phyloP scores from a whole-genome alignment of 2,329 filamentous ascomycete species.

The Sporothrix mexicana region DNA sequence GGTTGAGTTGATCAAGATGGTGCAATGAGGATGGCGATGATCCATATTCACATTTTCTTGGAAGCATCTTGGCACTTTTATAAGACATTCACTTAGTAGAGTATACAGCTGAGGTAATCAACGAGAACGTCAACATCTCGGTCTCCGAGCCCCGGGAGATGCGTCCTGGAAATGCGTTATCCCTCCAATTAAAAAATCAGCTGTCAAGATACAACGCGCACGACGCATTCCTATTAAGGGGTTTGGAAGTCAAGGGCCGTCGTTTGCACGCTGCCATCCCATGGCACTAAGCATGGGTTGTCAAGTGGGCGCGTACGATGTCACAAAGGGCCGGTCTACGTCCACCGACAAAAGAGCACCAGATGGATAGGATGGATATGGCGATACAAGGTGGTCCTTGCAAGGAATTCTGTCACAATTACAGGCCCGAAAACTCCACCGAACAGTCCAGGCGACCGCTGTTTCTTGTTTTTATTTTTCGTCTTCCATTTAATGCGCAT shows the following conservation, averaged over 20 bases:
- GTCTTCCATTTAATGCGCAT: too few species aligned
- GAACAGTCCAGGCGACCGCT: too few species aligned
- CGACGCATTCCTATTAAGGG: background rate
- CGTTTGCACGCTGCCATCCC: background rate
- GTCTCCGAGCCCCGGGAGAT: background rate
- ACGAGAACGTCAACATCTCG: background rate
- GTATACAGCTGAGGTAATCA: too few species aligned
- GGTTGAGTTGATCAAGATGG: background rate
- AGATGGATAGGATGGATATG: too few species aligned
- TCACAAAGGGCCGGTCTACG: too few species aligned
- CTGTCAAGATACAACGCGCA: background rate
- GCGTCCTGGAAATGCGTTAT: constrained; percentile 4
- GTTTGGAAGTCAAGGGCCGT: background rate
- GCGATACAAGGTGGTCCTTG: too few species aligned
- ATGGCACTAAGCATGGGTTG: too few species aligned
- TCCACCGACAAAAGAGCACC: too few species aligned
- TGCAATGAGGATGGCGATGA: background rate
- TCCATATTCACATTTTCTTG: background rate
- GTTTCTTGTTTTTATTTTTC: too few species aligned
- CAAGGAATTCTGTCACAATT: too few species aligned
- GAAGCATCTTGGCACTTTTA: background rate
- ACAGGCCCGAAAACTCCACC: too few species aligned
- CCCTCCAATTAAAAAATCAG: background rate
- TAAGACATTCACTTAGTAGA: background rate
- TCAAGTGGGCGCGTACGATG: too few species aligned